phyloP scores from a whole-genome alignment of 371 early-diverging fungal genomes.

The Mucor indicus region DNA sequence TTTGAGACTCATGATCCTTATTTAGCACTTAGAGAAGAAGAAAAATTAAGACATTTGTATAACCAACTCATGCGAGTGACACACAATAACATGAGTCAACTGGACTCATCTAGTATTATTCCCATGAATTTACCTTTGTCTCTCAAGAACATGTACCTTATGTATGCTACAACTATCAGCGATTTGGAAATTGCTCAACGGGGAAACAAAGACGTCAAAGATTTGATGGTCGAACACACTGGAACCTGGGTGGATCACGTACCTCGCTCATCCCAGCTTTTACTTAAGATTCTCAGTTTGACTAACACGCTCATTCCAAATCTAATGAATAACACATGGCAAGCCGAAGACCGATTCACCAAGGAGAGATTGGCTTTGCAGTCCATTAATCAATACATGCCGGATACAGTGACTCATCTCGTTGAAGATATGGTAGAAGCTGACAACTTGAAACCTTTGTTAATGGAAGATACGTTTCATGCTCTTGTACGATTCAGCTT shows the following conservation, averaged over 20 bases:
- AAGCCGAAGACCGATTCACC: conserved; percentile 17
- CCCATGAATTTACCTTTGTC: conserved; percentile 10
- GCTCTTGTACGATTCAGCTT: conserved; percentile 55
- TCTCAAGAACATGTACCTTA: conserved; percentile 28
- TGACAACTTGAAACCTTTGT: conserved; percentile 38
- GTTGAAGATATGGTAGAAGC: not conserved
- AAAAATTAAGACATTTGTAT: conserved; percentile 24
- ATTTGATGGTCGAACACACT: conserved; percentile 38
- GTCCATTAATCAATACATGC: conserved; percentile 10
- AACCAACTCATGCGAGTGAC: conserved; percentile 25
- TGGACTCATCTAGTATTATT: too few relatives aligned
- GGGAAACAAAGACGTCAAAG: conserved; percentile 36
- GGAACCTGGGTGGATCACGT: conserved; percentile 63
- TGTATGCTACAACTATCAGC: conserved; percentile 63
- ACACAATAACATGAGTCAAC: not conserved
- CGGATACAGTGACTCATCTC: not conserved
- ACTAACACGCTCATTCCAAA: conserved; percentile 33
- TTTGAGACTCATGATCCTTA: conserved; percentile 18
- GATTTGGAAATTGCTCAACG: conserved; percentile 67
- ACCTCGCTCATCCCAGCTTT: conserved; percentile 50
- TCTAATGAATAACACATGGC: conserved; percentile 28
- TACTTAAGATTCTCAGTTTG: conserved; percentile 63
- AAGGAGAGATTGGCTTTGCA: conserved; percentile 17
- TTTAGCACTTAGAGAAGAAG: conserved; percentile 16
- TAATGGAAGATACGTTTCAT: conserved; percentile 65